A percentile compares a stretch with the other conserved stretches of the same genome.
Evolutionary conservation across 2,329 filamentous ascomycete genomes (phyloP).

Genomic region (Clathrospora elynae): DNA sequence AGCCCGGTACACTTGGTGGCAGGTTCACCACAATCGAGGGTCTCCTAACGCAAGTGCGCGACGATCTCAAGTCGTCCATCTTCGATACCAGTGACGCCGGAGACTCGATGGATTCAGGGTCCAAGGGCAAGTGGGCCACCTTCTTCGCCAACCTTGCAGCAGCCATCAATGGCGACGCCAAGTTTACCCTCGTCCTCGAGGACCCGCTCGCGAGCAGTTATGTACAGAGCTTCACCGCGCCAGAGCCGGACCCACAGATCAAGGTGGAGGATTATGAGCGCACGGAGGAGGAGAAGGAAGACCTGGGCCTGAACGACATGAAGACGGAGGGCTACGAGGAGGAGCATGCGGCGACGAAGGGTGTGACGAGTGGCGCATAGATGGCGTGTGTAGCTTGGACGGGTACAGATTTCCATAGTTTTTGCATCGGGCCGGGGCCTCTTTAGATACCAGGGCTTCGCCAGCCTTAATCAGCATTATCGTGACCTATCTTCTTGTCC

Average conservation of each 20-base stretch:
- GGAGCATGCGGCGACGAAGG: conserved; percentile 35
- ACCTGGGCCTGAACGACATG: conserved; percentile 89
- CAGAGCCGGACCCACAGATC: conserved; percentile 84
- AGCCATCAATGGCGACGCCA: conserved; percentile 78
- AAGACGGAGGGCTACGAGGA: conserved; percentile 85
- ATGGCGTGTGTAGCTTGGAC: conserved; percentile 3
- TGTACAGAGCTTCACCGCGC: conserved; percentile 81
- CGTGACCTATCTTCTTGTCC: no score
- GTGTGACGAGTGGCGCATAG: conserved; percentile 26
- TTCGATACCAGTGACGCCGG: conserved; percentile 79
- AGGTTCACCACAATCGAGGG: conserved; percentile 97
- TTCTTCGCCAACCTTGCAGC: conserved; percentile 80
- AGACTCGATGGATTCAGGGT: conserved; percentile 72
- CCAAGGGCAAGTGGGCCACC: conserved; percentile 73
- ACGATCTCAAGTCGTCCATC: conserved; percentile 85
- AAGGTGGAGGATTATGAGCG: conserved; percentile 80
- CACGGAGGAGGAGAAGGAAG: conserved; percentile 91
- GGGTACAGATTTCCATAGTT: conserved; percentile 26
- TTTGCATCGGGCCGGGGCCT: conserved; percentile 34
- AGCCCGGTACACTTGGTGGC: conserved; percentile 91
- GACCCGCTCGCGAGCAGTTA: conserved; percentile 94
- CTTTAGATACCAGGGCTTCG: conserved; percentile 46
- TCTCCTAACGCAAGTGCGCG: conserved; percentile 86
- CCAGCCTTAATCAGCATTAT: conserved; percentile 34
- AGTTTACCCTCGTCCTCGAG: conserved; percentile 81